phyloP scores from a whole-genome alignment of 129 eudicot genomes.

The Silybum marianum region DNA sequence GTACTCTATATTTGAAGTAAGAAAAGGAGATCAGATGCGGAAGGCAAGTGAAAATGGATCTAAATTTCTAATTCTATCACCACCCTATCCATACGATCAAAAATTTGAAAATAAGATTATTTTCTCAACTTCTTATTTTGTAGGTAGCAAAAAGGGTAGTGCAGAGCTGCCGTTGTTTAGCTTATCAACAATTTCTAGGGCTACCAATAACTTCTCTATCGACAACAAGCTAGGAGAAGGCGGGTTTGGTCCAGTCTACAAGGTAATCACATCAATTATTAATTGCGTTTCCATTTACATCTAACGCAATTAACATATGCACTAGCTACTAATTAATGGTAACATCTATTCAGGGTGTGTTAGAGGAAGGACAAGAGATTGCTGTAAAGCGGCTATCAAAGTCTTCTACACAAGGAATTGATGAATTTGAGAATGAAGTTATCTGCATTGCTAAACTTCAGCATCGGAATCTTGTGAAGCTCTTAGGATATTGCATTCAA shows the following conservation, averaged over 20 bases:
- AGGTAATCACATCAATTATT: slow-evolving; percentile 2
- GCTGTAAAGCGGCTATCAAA: slow-evolving; percentile 74
- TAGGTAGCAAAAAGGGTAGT: slow-evolving; percentile 5
- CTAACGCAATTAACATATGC: too few species aligned
- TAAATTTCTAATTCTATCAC: not conserved
- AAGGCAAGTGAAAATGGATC: slow-evolving; percentile 22
- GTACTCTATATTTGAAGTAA: slow-evolving; percentile 17
- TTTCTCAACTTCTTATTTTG: not conserved
- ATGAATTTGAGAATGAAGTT: slow-evolving; percentile 60
- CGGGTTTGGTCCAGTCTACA: slow-evolving; percentile 36
- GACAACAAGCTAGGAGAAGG: slow-evolving; percentile 41
- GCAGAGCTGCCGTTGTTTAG: slow-evolving; percentile 24
- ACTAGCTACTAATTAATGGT: too few species aligned
- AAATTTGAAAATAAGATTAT: not conserved
- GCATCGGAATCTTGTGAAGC: slow-evolving; percentile 53
- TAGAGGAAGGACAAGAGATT: slow-evolving; percentile 59
- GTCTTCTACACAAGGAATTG: slow-evolving; percentile 53
- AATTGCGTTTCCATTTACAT: too few species aligned
- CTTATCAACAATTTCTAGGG: slow-evolving; percentile 19
- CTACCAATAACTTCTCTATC: slow-evolving; percentile 29
- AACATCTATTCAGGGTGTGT: slow-evolving; percentile 42
- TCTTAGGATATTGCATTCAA: slow-evolving; percentile 60
- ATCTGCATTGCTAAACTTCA: slow-evolving; percentile 53
- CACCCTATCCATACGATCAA: not conserved
- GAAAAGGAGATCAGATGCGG: slow-evolving; percentile 18